A percentile compares a stretch with the other conserved stretches of the same genome.
Evolutionary conservation across 1,284 basidiomycete species (phyloP).

Genomic region (Ganoderma leucocontextum): DNA sequence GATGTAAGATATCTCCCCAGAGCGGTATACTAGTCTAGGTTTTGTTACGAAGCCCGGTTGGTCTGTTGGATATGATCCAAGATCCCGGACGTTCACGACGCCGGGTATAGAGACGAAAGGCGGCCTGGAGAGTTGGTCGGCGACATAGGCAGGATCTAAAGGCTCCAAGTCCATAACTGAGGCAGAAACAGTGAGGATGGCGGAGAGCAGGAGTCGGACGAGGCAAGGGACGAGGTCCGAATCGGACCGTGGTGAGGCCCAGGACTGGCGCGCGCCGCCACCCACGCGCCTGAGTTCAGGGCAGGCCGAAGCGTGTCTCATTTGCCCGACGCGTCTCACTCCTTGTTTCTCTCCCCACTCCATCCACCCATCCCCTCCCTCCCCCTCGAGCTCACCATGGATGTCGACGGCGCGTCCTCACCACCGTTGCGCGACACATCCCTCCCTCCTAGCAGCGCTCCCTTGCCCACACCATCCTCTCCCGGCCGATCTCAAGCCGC

Average conservation of each 20-base stretch:
- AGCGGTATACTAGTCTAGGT: slow-evolving; percentile 65
- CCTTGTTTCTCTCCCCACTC: slow-evolving; percentile 35
- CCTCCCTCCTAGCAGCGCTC: slow-evolving; percentile 76
- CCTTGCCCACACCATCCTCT: slow-evolving; percentile 56
- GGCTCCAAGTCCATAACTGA: slow-evolving; percentile 55
- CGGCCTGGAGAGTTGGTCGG: slow-evolving; percentile 64
- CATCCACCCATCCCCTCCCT: slow-evolving; percentile 20
- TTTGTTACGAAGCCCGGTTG: slow-evolving; percentile 59
- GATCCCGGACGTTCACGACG: slow-evolving; percentile 76
- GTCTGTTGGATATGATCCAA: slow-evolving; percentile 66
- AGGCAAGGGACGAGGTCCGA: neutral
- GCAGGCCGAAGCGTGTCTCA: slow-evolving; percentile 54
- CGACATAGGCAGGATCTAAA: slow-evolving; percentile 70
- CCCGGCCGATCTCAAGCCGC: slow-evolving; percentile 46
- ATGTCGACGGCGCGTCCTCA: slow-evolving; percentile 53
- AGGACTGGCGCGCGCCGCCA: slow-evolving; percentile 4
- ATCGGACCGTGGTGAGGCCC: neutral
- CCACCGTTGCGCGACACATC: slow-evolving; percentile 50
- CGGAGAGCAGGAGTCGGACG: neutral
- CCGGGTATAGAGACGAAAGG: slow-evolving; percentile 75
- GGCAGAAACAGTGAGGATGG: neutral
- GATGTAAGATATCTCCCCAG: slow-evolving; percentile 73
- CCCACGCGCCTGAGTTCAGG: slow-evolving; percentile 46
- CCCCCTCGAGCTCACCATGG: slow-evolving; percentile 42
- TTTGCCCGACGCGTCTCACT: slow-evolving; percentile 37